Conservation (phyloP, 108 stramenopile genomes). For the Pseudonitzschia delicatissima region DNA sequence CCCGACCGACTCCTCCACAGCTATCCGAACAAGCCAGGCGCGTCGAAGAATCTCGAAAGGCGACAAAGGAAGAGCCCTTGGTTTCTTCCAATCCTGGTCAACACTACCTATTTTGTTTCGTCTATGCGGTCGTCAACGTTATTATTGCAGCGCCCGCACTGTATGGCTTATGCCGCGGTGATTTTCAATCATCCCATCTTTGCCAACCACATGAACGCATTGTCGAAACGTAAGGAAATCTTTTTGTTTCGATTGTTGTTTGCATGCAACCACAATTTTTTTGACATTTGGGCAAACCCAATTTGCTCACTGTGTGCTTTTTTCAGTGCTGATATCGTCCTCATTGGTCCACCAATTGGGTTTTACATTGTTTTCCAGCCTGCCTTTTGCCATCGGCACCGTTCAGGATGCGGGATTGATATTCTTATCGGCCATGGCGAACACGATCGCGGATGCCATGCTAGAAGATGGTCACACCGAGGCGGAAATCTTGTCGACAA, state of each 20-base stretch:
- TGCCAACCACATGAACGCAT: conserved; percentile 64
- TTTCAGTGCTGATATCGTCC: conserved; percentile 68
- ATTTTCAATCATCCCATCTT: conserved; percentile 81
- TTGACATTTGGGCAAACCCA: not conserved
- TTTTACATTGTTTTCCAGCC: conserved; percentile 72
- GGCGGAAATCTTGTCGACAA: conserved; percentile 65
- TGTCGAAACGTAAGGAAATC: conserved; percentile 48
- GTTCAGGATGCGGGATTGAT: conserved; percentile 98
- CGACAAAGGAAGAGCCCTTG: not conserved
- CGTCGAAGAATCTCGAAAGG: not conserved
- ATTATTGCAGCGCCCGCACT: conserved; percentile 79
- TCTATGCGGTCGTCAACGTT: conserved; percentile 53
- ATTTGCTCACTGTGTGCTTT: not conserved
- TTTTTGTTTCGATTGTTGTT: not conserved
- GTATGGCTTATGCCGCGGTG: conserved; percentile 89
- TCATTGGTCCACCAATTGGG: conserved; percentile 85
- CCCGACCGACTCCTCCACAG: not conserved
- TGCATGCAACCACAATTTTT: too few relatives aligned
- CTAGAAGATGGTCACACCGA: conserved; percentile 47
- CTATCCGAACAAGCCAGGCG: not conserved
- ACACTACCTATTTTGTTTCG: conserved; percentile 27
- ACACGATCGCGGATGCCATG: conserved; percentile 70
- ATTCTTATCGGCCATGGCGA: conserved; percentile 88
- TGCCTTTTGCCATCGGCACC: conserved; percentile 91
- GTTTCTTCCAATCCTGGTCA: conserved; percentile 2